phyloP scores from a whole-genome alignment of 768 basidiomycete genomes.

The Lentinula detonsa region DNA sequence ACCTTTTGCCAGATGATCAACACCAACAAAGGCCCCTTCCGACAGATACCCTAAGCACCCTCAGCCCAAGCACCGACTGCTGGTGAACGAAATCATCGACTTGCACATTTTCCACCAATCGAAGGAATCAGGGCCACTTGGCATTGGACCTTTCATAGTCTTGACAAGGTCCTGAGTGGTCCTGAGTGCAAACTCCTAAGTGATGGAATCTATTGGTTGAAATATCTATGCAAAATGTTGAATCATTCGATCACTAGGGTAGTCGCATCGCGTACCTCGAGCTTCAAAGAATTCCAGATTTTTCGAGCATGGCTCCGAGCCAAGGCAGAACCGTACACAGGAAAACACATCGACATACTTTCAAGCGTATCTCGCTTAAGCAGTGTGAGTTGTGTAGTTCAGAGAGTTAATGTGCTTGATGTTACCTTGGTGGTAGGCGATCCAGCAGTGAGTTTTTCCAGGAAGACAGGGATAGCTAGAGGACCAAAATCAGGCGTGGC shows the following conservation, averaged over 20 bases:
- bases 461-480: constrained; percentile 79
- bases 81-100: too few relatives aligned
- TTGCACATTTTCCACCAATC: too few relatives aligned
- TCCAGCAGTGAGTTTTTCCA: constrained; percentile 87
- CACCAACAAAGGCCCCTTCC: too few relatives aligned
- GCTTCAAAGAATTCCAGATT: constrained; percentile 86
- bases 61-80: too few relatives aligned
- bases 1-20: too few relatives aligned
- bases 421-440: constrained; percentile 77
- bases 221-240: constrained; percentile 59
- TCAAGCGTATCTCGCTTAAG: constrained; percentile 77
- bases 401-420: background rate
- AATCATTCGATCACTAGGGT: background rate
- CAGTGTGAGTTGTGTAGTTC: background rate
- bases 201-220: constrained; percentile 77
- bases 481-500: constrained; percentile 80
- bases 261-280: constrained; percentile 54
- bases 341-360: constrained; percentile 71
- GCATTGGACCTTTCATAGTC: constrained; percentile 35
- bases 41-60: too few relatives aligned
- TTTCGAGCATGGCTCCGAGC: constrained; percentile 61
- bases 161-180: constrained; percentile 67
- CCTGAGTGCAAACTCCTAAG: constrained; percentile 69
- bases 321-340: constrained; percentile 70
- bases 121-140: too few relatives aligned